phyloP scores from a whole-genome alignment of 768 basidiomycete species.

The Russula abietina region DNA sequence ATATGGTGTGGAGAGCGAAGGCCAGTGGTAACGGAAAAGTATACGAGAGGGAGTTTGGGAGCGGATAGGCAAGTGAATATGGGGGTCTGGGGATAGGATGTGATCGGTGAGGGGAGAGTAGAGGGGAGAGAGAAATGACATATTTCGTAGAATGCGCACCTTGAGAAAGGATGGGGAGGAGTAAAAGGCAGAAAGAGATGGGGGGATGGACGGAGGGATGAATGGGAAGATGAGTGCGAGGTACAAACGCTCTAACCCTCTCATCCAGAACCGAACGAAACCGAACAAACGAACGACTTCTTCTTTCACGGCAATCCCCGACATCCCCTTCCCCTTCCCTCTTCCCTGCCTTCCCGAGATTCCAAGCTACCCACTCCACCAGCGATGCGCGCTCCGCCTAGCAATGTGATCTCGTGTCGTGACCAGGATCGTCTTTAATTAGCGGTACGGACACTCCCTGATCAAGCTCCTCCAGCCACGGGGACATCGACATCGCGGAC shows the following conservation, averaged over 20 bases:
- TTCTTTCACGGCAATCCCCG: constrained; percentile 13
- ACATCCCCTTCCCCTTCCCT: not conserved
- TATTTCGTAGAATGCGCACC: constrained; percentile 20
- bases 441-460: constrained; percentile 61
- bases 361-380: not conserved
- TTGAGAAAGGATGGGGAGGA: constrained; percentile 14
- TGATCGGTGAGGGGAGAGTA: constrained; percentile 30
- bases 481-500: constrained; percentile 76
- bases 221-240: not conserved
- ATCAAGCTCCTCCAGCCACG: constrained; percentile 64
- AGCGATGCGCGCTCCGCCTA: not conserved
- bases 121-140: constrained; percentile 28
- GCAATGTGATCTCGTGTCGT: too few species aligned
- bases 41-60: constrained; percentile 24
- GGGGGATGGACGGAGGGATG: not conserved
- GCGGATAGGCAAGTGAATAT: constrained; percentile 23
- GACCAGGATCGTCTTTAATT: too few species aligned
- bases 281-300: constrained; percentile 1
- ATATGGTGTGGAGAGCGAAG: constrained; percentile 31
- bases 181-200: not conserved
- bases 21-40: constrained; percentile 30
- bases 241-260: not conserved
- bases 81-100: constrained; percentile 26
- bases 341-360: not conserved
- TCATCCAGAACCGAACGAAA: not conserved